A percentile compares a stretch with the other conserved stretches of the same genome.
These are phyloP conservation scores for Didymella arachidicola DNA, from an alignment of 2,329 filamentous ascomycete genomes.

Conservation along the genomic window DNA sequence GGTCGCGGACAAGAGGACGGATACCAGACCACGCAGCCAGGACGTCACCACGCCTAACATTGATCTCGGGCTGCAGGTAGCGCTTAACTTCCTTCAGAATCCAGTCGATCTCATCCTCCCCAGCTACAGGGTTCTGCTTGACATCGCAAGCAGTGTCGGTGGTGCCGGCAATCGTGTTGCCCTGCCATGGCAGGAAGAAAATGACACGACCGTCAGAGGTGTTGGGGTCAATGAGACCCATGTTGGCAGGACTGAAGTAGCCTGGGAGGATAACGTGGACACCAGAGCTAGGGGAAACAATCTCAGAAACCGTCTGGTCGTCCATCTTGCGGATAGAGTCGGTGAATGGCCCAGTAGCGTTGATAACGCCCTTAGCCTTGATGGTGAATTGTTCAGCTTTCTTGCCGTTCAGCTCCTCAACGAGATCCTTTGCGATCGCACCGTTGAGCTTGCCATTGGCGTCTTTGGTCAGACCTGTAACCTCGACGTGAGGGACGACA, in stretches of 20 bases:
- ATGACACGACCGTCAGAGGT: conserved; percentile 90
- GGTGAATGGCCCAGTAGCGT: conserved; percentile 87
- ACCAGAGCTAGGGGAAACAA: conserved; percentile 84
- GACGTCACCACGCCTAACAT: conserved; percentile 84
- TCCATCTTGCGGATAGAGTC: conserved; percentile 88
- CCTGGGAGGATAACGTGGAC: conserved; percentile 87
- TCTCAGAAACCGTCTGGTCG: conserved; percentile 73
- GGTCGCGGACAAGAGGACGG: conserved; percentile 83
- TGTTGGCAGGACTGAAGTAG: conserved; percentile 83
- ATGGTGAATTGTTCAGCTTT: conserved; percentile 71
- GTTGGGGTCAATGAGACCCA: conserved; percentile 86
- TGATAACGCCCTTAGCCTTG: conserved; percentile 81
- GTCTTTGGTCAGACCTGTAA: conserved; percentile 79
- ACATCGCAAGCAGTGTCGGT: conserved; percentile 81
- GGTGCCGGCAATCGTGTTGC: conserved; percentile 89
- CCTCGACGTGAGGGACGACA: conserved; percentile 83
- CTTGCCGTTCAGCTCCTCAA: conserved; percentile 71
- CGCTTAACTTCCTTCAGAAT: conserved; percentile 83
- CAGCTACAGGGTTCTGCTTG: conserved; percentile 74
- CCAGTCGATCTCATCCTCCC: conserved; percentile 86
- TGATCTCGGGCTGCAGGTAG: conserved; percentile 84
- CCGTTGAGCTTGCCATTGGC: conserved; percentile 75
- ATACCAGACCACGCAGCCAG: conserved; percentile 90
- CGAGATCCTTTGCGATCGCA: conserved; percentile 74
- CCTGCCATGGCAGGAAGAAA: conserved; percentile 93